Evolutionary conservation across 495 filamentous ascomycete species (phyloP), one percentile per base, ranked within the genome.

Genomic region (Antarctomyces pellizariae): DNA sequence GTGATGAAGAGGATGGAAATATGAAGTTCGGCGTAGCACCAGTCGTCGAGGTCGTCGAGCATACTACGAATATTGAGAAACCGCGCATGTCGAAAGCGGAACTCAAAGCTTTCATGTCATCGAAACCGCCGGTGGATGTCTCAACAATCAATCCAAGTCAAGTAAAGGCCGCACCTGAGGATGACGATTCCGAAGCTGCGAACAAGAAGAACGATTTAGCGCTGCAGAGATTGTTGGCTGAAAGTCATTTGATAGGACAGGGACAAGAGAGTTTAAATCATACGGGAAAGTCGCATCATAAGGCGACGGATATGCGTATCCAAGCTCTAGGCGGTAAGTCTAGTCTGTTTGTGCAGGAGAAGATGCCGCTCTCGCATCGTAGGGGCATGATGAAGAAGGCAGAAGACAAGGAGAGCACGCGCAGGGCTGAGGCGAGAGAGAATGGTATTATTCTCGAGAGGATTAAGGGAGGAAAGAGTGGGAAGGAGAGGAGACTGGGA

Each of bases 191-290:
- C 2, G 72, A 76, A 39, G 53, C 58, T 5, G 45, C 52, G 8
- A 74, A 77, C 34, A 54, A 93, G 2, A 84, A 84, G 49, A 86
- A 93, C 43, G 86, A 97, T 39, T 64, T 95, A 13, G 82, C 74
- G 6, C 62, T 97, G 11, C 83, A 93, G 40, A 66, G 80, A 9
- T 63, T 97, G 7, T 65, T 97, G 7, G 57, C 68, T 32, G 86
- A 97, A 55, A 93, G 84, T 1, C 84, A 93, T 49, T 71, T 97
- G 18, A 68, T 97, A 28, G n/a, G n/a, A n/a, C n/a, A n/a, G n/a
- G n/a, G n/a, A n/a, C n/a, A n/a, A n/a, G 71, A 82, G 9, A 57
- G 67, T 2, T 42, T 55, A 4, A 54, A 54, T 6, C 59, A 62
- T n/a, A 60, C 62, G 0, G 73, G 74, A 9, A 64, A 59, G 35